Evolutionary conservation across 2,329 filamentous ascomycete species (phyloP).

Genomic region (Geosmithia putterillii): DNA sequence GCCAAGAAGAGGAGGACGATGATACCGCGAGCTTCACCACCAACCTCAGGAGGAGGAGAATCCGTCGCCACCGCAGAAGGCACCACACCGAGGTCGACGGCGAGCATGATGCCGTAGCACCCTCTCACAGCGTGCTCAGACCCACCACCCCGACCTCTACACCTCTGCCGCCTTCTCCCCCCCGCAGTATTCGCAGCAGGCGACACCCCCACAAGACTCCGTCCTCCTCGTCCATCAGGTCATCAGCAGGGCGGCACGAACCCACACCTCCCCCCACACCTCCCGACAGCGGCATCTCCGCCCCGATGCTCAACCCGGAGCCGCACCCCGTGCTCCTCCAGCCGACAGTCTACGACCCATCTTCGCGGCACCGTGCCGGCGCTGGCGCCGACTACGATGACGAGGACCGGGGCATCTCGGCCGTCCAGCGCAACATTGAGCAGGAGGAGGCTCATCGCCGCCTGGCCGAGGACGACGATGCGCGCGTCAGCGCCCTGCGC

Average conservation of each 20-base stretch:
- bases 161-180: no score
- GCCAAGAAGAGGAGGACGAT: conserved; percentile 5
- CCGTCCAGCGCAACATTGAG: conserved; percentile 45
- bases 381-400: not conserved
- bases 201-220: conserved; percentile 4
- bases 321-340: conserved; percentile 42
- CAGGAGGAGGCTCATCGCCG: conserved; percentile 42
- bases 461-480: conserved; percentile 43
- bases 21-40: conserved; percentile 28
- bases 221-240: not conserved
- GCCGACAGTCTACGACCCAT: conserved; percentile 43
- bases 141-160: conserved; percentile 5
- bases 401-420: conserved; percentile 34
- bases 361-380: conserved; percentile 4
- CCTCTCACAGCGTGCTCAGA: conserved; percentile 2
- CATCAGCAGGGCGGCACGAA: not conserved
- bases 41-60: conserved; percentile 32
- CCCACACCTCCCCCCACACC: conserved; percentile 5
- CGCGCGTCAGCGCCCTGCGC: conserved; percentile 40
- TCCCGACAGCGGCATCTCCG: conserved; percentile 25
- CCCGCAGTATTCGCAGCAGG: conserved; percentile 5
- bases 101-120: conserved; percentile 1
- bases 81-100: conserved; percentile 16
- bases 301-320: conserved; percentile 35
- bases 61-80: conserved; percentile 23